Conservation (phyloP, 768 basidiomycete genomes). For the Trametes maxima region DNA sequence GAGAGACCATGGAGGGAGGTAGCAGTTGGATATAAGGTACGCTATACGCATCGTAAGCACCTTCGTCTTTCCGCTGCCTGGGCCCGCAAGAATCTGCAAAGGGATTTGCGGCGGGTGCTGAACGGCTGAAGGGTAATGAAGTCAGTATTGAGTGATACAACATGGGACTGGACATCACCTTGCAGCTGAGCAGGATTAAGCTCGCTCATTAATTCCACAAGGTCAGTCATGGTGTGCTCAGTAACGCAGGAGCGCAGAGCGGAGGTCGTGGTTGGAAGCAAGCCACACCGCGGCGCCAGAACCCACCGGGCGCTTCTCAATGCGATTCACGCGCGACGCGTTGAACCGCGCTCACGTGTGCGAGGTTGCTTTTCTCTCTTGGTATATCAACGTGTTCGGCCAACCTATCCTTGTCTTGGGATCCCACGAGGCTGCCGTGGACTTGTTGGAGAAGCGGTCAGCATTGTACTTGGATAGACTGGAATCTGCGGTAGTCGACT, state of each 20-base stretch:
- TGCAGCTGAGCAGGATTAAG: constrained; percentile 39
- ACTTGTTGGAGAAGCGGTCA: constrained; percentile 71
- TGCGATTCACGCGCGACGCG: constrained; percentile 12
- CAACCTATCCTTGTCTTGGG: constrained; percentile 70
- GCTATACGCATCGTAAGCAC: constrained; percentile 72
- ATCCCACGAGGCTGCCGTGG: constrained; percentile 56
- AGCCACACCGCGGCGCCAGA: too few relatives aligned
- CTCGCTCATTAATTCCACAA: constrained; percentile 11
- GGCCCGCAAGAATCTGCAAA: constrained; percentile 82
- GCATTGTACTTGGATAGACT: constrained; percentile 71
- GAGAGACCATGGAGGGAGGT: constrained; percentile 56
- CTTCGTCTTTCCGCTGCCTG: constrained; percentile 75
- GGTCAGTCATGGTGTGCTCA: not conserved
- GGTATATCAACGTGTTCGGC: constrained; percentile 62
- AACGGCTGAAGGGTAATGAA: constrained; percentile 55
- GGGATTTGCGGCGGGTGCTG: constrained; percentile 61
- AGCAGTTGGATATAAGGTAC: constrained; percentile 58
- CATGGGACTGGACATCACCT: constrained; percentile 31
- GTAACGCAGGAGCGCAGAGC: not conserved
- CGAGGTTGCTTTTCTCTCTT: not conserved
- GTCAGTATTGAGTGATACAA: not conserved
- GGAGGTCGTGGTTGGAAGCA: constrained; percentile 10
- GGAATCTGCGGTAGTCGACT: constrained; percentile 68
- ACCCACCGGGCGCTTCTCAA: not conserved
- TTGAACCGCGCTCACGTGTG: constrained; percentile 18